phyloP scores from a whole-genome alignment of 1,284 basidiomycete genomes.

The Phaffia rhodozyma region DNA sequence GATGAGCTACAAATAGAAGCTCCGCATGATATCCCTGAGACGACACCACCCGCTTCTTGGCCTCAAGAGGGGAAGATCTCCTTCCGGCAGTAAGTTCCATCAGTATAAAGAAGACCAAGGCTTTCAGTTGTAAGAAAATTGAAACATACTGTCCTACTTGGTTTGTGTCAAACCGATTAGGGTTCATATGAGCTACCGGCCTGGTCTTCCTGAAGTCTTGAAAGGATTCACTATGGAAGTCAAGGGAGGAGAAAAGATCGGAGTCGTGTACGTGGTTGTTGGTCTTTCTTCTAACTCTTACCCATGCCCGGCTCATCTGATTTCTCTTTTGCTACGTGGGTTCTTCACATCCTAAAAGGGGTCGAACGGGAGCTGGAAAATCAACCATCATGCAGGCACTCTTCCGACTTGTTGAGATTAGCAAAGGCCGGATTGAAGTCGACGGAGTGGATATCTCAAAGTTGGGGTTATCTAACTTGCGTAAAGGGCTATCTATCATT shows the following conservation, averaged over 20 bases:
- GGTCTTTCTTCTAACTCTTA: not conserved
- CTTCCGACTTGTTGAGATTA: conserved; percentile 39
- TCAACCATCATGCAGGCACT: conserved; percentile 43
- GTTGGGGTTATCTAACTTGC: conserved; percentile 42
- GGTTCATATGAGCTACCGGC: conserved; percentile 40
- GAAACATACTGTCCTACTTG: not conserved
- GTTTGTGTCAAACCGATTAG: conserved; percentile 17
- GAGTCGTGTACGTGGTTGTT: conserved; percentile 31
- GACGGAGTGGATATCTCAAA: conserved; percentile 39
- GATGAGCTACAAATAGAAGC: conserved; percentile 65
- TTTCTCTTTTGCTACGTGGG: not conserved
- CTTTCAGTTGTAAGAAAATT: too few relatives aligned
- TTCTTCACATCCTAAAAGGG: not conserved
- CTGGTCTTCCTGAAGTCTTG: conserved; percentile 41
- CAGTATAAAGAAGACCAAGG: too few relatives aligned
- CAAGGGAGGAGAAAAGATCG: conserved; percentile 41
- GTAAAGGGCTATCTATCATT: conserved; percentile 50
- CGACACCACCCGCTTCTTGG: conserved; percentile 52
- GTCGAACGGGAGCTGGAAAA: conserved; percentile 45
- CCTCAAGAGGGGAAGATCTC: conserved; percentile 40
- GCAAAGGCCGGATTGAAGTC: conserved; percentile 35
- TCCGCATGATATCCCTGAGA: conserved; percentile 50
- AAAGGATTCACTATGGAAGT: conserved; percentile 48
- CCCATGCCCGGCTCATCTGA: not conserved
- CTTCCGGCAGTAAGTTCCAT: conserved; percentile 25